Base-by-base conservation (phyloP, 805 yeast genomes). In the Candida ortonii region DNA sequence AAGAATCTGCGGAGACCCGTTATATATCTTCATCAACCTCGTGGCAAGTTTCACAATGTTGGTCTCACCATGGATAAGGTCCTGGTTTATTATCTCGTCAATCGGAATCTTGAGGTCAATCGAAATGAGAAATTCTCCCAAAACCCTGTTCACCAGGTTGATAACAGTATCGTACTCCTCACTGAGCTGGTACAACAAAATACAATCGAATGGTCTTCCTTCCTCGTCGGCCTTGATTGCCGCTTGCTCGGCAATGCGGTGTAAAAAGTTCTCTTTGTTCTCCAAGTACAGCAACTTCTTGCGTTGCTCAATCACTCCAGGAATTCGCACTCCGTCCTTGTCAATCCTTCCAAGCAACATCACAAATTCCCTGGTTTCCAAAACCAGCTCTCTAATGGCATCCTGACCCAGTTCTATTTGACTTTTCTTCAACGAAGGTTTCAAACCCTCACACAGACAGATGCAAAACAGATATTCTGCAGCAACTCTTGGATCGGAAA, bases 181-280 rank as follows among this genome's bases (percentile, higher is more conserved):
- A 30, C 95, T 78, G 45, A 90, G 71, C 61, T 89, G 96, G 56
- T 85, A 90, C 35, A 93, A 70, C 38, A 85, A 67, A 41, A 93
- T 72, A 13, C 96, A 85, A 53, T 93, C 97, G 42, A 81, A 77
- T 10, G 78, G 70, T 52, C 95, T 73, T 6, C 97, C 97, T 51
- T 89, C 97, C 47, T 86, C 93, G 50, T 85, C 93, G 11, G 96
- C 95, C 47, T 77, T 78, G 27, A 70, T 70, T 3, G 97, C 97
- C 18, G 95, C 88, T 40, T 77, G 78, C 54, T 84, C 94, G 3
- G 93, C 80, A 25, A 90, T 87, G 39, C 74, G 73, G 42, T 69
- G 71, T 45, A 84, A 65, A 52, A 76, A 90, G 38, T 73, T 76
- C 14, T 70, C 68, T 41, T 80, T 73, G 46, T 76, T 71, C 5